Percentiles rank a stretch among this genome's conserved stretches.
phyloP scores from a whole-genome alignment of 2,329 filamentous ascomycete species.

The Chrysosporium queenslandicum region DNA sequence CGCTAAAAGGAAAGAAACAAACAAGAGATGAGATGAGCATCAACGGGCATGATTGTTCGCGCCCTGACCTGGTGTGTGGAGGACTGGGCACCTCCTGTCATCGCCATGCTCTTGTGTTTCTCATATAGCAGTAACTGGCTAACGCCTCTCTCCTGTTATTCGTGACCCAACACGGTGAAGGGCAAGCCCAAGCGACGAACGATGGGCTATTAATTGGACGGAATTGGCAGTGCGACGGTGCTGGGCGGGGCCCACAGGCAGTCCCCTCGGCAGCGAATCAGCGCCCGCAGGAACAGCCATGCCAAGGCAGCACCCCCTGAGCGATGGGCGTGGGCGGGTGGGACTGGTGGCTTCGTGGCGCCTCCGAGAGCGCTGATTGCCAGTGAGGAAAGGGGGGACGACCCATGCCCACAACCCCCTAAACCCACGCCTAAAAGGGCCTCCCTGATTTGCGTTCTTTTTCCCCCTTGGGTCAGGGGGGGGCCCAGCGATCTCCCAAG shows the following conservation, averaged over 20 bases:
- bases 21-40: too few species aligned
- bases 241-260: not conserved
- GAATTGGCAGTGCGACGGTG: too few species aligned
- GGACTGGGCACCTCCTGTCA: too few species aligned
- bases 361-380: not conserved
- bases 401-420: not conserved
- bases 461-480: constrained; percentile 9
- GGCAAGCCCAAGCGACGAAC: too few species aligned
- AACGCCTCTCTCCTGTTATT: too few species aligned
- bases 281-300: not conserved
- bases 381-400: not conserved
- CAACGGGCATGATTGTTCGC: too few species aligned
- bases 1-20: too few species aligned
- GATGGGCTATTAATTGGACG: too few species aligned
- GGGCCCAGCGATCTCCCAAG: constrained; percentile 16
- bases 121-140: too few species aligned
- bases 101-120: too few species aligned
- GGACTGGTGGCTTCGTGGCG: not conserved
- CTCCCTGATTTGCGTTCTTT: not conserved
- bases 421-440: not conserved
- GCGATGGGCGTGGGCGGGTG: not conserved
- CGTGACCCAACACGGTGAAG: too few species aligned
- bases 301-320: constrained; percentile 7
- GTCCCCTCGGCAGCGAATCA: not conserved
- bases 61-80: too few species aligned